phyloP scores from a whole-genome alignment of 1,284 basidiomycete species.

The Ceratobasidium sp. region DNA sequence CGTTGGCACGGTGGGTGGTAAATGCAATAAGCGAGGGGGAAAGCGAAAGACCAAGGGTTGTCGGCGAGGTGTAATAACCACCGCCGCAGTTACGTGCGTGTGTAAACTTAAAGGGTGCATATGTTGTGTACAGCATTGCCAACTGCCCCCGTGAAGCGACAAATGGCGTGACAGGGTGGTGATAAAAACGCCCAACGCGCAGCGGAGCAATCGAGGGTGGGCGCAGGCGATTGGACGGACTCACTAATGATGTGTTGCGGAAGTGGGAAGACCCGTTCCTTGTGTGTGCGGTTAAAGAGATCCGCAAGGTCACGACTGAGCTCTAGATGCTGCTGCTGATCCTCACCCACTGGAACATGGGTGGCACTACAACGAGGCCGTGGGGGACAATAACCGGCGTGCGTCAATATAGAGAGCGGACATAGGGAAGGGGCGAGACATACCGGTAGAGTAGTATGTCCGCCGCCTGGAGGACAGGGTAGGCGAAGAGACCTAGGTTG shows the following conservation, averaged over 20 bases:
- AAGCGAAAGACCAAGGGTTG: neutral
- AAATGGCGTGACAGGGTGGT: neutral
- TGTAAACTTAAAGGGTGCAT: neutral
- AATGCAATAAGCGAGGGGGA: neutral
- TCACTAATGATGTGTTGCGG: constrained; percentile 81
- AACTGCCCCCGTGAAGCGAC: constrained; percentile 13
- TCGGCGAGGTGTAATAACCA: constrained; percentile 22
- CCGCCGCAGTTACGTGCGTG: constrained; percentile 2
- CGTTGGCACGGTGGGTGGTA: neutral
- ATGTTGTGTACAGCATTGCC: constrained; percentile 9
- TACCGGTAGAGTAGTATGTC: constrained; percentile 90
- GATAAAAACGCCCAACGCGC: neutral
- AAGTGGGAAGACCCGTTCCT: constrained; percentile 71
- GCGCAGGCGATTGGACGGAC: constrained; percentile 53
- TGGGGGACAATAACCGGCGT: neutral
- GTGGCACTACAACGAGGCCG: constrained; percentile 68
- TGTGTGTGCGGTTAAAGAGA: constrained; percentile 75
- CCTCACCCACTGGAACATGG: constrained; percentile 94
- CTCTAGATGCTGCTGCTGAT: constrained; percentile 94
- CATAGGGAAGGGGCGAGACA: constrained; percentile 46
- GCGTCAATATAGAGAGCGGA: constrained; percentile 4
- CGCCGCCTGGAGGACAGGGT: constrained; percentile 93
- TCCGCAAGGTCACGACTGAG: constrained; percentile 86
- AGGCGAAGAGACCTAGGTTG: constrained; percentile 87
- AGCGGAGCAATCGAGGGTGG: neutral